phyloP scores from a whole-genome alignment of 2,329 filamentous ascomycete species.

The Clarireedia homoeocarpa region DNA sequence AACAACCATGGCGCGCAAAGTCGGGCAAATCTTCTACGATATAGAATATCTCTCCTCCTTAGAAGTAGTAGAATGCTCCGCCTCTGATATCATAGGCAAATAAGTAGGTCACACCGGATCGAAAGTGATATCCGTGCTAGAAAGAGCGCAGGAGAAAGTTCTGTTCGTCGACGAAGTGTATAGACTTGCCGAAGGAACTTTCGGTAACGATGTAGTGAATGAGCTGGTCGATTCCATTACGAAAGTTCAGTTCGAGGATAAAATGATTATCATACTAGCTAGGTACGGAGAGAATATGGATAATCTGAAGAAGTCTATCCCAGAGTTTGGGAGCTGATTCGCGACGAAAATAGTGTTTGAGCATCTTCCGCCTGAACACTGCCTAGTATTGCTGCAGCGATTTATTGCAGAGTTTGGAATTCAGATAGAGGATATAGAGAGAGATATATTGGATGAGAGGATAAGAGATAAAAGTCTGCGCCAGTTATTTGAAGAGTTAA shows the following conservation, averaged over 20 bases:
- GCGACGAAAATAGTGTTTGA: slow-evolving; percentile 41
- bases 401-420: no score
- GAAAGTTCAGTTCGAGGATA: slow-evolving; percentile 39
- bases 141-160: slow-evolving; percentile 44
- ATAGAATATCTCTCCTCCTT: slow-evolving; percentile 56
- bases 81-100: slow-evolving; percentile 59
- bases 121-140: slow-evolving; percentile 52
- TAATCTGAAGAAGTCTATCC: slow-evolving; percentile 41
- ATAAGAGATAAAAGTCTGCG: no score
- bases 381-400: slow-evolving; percentile 26
- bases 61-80: slow-evolving; percentile 58
- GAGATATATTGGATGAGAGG: no score
- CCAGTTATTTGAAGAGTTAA: no score
- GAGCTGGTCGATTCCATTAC: slow-evolving; percentile 51
- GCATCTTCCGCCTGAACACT: slow-evolving; percentile 28
- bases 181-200: slow-evolving; percentile 41
- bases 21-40: slow-evolving; percentile 70
- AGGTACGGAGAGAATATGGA: slow-evolving; percentile 51
- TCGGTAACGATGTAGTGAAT: slow-evolving; percentile 59
- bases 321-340: slow-evolving; percentile 47
- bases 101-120: slow-evolving; percentile 64
- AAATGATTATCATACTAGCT: slow-evolving; percentile 48
- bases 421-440: no score
- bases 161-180: slow-evolving; percentile 54
- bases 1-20: slow-evolving; percentile 61